Conservation (phyloP, 2,329 filamentous ascomycete species). For the Cytospora piceae region DNA sequence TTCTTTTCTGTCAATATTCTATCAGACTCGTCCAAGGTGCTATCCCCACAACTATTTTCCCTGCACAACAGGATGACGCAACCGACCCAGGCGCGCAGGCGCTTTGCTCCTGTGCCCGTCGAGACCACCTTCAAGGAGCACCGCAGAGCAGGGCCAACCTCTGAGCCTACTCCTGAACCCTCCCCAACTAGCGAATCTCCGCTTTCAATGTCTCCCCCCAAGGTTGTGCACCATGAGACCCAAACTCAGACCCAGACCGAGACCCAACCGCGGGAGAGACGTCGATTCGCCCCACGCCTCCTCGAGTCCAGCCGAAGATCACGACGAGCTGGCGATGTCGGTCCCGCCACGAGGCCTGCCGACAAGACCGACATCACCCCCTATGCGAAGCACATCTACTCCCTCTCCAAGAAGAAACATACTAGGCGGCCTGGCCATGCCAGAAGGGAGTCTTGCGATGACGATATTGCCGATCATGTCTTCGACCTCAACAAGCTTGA, state of each 20-base stretch:
- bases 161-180: conserved; percentile 60
- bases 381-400: conserved; percentile 64
- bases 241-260: conserved; percentile 14
- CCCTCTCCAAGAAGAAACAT: conserved; percentile 47
- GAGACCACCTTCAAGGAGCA: conserved; percentile 70
- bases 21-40: background rate
- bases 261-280: conserved; percentile 40
- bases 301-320: conserved; percentile 79
- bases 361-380: conserved; percentile 75
- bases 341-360: conserved; percentile 63
- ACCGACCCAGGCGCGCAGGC: conserved; percentile 51
- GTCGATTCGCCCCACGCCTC: conserved; percentile 75
- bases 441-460: conserved; percentile 73
- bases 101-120: conserved; percentile 71
- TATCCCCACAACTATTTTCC: background rate
- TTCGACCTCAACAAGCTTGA: conserved; percentile 79
- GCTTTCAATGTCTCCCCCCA: conserved; percentile 34
- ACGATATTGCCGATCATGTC: conserved; percentile 75
- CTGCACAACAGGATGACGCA: conserved; percentile 41
- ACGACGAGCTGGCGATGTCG: conserved; percentile 66
- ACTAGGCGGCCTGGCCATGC: conserved; percentile 47
- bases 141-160: conserved; percentile 47
- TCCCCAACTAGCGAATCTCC: conserved; percentile 55
- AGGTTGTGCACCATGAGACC: conserved; percentile 24
- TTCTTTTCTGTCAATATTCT: background rate